Evolutionary conservation across 1,284 basidiomycete genomes (phyloP).

Genomic region (Ganoderma lingzhi): DNA sequence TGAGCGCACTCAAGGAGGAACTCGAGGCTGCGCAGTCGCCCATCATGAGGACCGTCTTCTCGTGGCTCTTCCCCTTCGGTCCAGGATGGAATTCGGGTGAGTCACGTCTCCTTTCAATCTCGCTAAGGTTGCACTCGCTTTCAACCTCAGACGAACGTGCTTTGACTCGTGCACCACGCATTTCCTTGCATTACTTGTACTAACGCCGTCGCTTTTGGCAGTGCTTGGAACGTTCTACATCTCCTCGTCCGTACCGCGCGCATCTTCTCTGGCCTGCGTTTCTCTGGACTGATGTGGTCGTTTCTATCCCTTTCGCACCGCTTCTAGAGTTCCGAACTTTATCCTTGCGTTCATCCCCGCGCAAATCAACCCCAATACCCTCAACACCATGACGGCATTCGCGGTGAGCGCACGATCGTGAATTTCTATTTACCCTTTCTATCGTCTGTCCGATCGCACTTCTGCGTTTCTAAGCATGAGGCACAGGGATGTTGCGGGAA

Average conservation of each 20-base stretch:
- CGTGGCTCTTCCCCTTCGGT: slow-evolving; percentile 84
- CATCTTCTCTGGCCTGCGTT: slow-evolving; percentile 27
- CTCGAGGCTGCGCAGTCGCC: slow-evolving; percentile 72
- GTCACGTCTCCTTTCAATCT: slow-evolving; percentile 31
- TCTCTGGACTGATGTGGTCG: slow-evolving; percentile 27
- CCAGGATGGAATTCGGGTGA: slow-evolving; percentile 85
- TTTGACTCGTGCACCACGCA: slow-evolving; percentile 9
- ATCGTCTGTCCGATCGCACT: slow-evolving; percentile 2
- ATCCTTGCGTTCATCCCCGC: slow-evolving; percentile 91
- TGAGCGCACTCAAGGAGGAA: slow-evolving; percentile 65
- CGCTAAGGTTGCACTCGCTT: slow-evolving; percentile 10
- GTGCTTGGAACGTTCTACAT: slow-evolving; percentile 93
- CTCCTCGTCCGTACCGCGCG: slow-evolving; percentile 73
- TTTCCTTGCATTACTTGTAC: slow-evolving; percentile 7
- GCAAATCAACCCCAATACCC: slow-evolving; percentile 80
- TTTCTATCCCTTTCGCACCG: not conserved
- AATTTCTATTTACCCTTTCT: slow-evolving; percentile 15
- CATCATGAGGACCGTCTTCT: slow-evolving; percentile 79
- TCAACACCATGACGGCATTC: slow-evolving; percentile 92
- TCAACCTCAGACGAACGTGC: slow-evolving; percentile 35
- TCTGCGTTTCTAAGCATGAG: slow-evolving; percentile 17
- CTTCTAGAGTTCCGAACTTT: slow-evolving; percentile 83
- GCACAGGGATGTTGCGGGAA: not conserved
- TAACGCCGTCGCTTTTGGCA: slow-evolving; percentile 34
- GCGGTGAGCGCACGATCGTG: slow-evolving; percentile 58